Conservation (phyloP, 345 rosid species). For the Mallotus nudiflorus region DNA sequence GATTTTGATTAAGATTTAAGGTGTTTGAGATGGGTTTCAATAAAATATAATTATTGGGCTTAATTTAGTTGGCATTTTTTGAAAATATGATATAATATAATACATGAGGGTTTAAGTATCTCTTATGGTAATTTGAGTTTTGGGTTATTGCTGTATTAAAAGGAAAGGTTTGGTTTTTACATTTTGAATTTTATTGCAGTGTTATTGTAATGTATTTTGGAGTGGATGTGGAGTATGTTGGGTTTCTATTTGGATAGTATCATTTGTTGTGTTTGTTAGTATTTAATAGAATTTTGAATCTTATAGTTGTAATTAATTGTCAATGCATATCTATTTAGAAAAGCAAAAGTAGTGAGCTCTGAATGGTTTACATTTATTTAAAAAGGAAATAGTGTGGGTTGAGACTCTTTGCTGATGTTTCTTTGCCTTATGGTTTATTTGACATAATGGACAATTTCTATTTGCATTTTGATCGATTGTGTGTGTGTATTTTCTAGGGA, state of each 20-base stretch:
- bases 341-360: not conserved
- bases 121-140: not conserved
- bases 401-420: not conserved
- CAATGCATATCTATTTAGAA: not conserved
- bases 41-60: not conserved
- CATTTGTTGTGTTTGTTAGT: not conserved
- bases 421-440: not conserved
- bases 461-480: not conserved
- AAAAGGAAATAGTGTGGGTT: not conserved
- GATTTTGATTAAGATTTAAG: conserved; percentile 1
- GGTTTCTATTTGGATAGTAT: not conserved
- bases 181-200: not conserved
- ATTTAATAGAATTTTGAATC: not conserved
- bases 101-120: not conserved
- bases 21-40: not conserved
- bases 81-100: not conserved
- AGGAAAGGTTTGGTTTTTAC: not conserved
- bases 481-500: not conserved
- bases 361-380: too few species aligned
- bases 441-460: not conserved
- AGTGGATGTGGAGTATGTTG: too few species aligned
- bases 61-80: not conserved
- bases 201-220: not conserved
- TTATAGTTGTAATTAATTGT: not conserved
- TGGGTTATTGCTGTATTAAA: not conserved